Percentiles rank a stretch among this genome's conserved stretches.
Evolutionary conservation across 805 yeast genomes (phyloP).

Genomic region (Kodamaea neixiangensis): DNA sequence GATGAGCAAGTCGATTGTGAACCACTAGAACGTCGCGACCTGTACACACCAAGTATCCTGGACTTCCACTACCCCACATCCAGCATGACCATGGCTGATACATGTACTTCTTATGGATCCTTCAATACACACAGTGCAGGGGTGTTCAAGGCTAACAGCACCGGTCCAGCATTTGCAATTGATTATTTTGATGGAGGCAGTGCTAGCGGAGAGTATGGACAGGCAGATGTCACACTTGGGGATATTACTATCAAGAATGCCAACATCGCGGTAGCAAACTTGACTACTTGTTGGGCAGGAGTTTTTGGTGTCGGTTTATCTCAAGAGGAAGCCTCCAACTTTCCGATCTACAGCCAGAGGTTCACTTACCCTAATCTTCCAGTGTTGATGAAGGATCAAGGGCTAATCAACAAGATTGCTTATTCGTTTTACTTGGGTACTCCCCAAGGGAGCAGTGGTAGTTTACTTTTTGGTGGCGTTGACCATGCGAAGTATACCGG

Average conservation of each 20-base stretch:
- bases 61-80: neutral
- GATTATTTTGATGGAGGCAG: neutral
- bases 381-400: slow-evolving; percentile 54
- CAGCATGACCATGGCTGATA: neutral
- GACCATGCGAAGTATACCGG: slow-evolving; percentile 66
- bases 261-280: neutral
- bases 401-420: slow-evolving; percentile 53
- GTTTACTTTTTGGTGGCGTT: slow-evolving; percentile 71
- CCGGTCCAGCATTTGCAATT: neutral
- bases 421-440: slow-evolving; percentile 65
- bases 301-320: neutral
- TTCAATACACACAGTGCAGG: neutral
- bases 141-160: neutral
- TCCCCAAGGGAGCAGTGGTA: slow-evolving; percentile 44
- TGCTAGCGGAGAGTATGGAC: neutral
- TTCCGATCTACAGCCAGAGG: neutral
- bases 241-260: neutral
- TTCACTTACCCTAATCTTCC: slow-evolving; percentile 45
- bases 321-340: neutral
- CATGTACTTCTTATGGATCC: neutral
- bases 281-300: neutral
- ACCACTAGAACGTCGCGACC: too few relatives aligned
- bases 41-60: too few relatives aligned
- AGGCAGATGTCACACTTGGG: neutral
- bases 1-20: too few relatives aligned